phyloP scores from a whole-genome alignment of 495 filamentous ascomycete genomes.

The Podospora tetraspora region DNA sequence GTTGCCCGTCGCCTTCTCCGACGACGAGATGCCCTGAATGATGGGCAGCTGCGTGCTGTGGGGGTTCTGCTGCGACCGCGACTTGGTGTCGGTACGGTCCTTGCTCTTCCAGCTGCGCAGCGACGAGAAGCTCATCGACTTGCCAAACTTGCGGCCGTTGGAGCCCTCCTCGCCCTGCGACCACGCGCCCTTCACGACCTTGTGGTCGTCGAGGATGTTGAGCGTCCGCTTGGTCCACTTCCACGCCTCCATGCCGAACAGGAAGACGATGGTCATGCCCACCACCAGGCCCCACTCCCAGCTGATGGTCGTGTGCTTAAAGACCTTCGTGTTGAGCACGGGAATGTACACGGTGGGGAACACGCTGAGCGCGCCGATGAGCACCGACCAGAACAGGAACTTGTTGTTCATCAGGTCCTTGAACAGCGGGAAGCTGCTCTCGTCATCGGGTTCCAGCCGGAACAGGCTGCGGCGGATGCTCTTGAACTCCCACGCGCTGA shows the following conservation, averaged over 20 bases:
- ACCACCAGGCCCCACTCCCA: slow-evolving; percentile 69
- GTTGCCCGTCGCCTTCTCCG: not conserved
- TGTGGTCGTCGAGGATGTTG: slow-evolving; percentile 40
- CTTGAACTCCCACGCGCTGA: slow-evolving; percentile 74
- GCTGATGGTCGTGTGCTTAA: slow-evolving; percentile 66
- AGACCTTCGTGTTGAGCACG: slow-evolving; percentile 59
- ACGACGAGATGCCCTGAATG: slow-evolving; percentile 3
- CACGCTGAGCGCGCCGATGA: slow-evolving; percentile 59
- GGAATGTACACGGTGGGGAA: slow-evolving; percentile 75
- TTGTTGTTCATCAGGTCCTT: slow-evolving; percentile 63
- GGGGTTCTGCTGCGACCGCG: slow-evolving; percentile 12
- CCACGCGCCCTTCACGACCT: slow-evolving; percentile 37
- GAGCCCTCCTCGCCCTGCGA: slow-evolving; percentile 41
- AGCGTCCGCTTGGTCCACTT: slow-evolving; percentile 56
- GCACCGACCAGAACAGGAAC: slow-evolving; percentile 70
- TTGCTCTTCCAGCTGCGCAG: slow-evolving; percentile 40
- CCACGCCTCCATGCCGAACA: slow-evolving; percentile 61
- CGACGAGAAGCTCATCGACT: slow-evolving; percentile 38
- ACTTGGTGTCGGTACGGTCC: slow-evolving; percentile 25
- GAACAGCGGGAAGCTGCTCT: slow-evolving; percentile 50
- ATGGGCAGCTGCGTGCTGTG: slow-evolving; percentile 13
- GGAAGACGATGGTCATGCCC: slow-evolving; percentile 55
- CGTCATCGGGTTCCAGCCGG: slow-evolving; percentile 55
- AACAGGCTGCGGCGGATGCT: slow-evolving; percentile 65
- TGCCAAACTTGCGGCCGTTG: slow-evolving; percentile 27